Evolutionary conservation across 2,329 filamentous ascomycete species (phyloP).

Genomic region (Aspergillus chevalieri): DNA sequence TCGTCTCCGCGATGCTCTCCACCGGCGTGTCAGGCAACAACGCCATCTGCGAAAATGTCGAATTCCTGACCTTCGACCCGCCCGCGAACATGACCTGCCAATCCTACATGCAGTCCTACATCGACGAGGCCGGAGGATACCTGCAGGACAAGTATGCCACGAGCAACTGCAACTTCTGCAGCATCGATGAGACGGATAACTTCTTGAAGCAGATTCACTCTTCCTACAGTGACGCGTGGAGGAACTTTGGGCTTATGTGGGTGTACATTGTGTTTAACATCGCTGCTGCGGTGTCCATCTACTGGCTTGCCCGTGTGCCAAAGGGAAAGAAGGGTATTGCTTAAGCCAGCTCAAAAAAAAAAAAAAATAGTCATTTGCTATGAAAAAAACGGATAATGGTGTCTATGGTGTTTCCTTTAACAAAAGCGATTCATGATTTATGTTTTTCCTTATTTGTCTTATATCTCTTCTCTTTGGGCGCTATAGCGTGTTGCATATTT

Average conservation of each 20-base stretch:
- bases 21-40: constrained; percentile 30
- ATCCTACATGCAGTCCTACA: constrained; percentile 42
- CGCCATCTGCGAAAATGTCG: constrained; percentile 26
- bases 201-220: constrained; percentile 41
- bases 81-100: constrained; percentile 58
- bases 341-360: no score
- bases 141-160: constrained; percentile 43
- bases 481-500: no score
- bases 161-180: constrained; percentile 46
- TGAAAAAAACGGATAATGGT: no score
- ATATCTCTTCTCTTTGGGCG: no score
- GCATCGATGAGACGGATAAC: constrained; percentile 40
- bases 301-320: constrained; percentile 57
- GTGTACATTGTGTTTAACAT: constrained; percentile 62
- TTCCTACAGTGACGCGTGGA: constrained; percentile 50
- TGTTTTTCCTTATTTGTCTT: no score
- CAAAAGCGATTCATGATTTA: no score
- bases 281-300: constrained; percentile 51
- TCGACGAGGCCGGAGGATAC: constrained; percentile 32
- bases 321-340: constrained; percentile 24
- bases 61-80: constrained; percentile 33
- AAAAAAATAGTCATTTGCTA: no score
- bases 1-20: constrained; percentile 41
- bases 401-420: no score
- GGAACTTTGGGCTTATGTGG: constrained; percentile 66